Evolutionary conservation across 169 alveolate genomes (phyloP), one percentile per base, ranked within the genome.

Genomic region (Eimeria falciformis): DNA sequence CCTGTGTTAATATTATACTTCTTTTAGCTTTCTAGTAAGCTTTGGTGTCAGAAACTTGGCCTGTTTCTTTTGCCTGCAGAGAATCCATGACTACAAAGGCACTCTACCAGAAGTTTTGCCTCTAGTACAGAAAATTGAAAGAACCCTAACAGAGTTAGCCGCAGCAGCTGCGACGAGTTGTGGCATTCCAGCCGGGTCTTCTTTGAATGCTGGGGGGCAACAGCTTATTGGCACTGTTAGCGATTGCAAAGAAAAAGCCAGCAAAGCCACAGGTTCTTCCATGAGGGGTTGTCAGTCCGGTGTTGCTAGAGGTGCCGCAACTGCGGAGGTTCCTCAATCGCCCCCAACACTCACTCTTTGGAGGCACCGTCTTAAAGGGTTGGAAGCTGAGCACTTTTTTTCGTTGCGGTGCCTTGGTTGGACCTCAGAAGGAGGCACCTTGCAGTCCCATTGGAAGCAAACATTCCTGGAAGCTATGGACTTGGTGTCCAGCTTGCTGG

Each of bases 381-480:
- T 81, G 29, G 77, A 81, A 33, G 90, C 55, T 43, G 90, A 81
- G 4, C 56, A 81, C 37, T 33, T 81, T 27, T 81, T 81, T 56
- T 81, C 90, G 21, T 43, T 56, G 62, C 56, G 55, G 45, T 81
- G 90, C 77, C 90, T 81, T 55, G 90, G 90, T 53, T 81, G 90
- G 90, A 81, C 90, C 3, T 53, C 90, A 17, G 90, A 81, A 81
- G 90, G 90, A 33, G 90, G 90, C 45, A 56, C 71, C 77, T 9
- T 81, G 90, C 90, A 53, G 53, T 53, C 55, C 27, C 55, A 81
- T 11, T 81, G 90, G 90, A 55, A 55, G 40, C 77, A 12, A 56
- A 56, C 33, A 9, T 81, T 81, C 40, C 75, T 81, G 25, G 90
- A 81, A 45, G 90, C 77, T 17, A 46, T 81, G 90, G 29, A 81